phyloP scores from a whole-genome alignment of 129 eudicot species.

The Ambrosia trifida region DNA sequence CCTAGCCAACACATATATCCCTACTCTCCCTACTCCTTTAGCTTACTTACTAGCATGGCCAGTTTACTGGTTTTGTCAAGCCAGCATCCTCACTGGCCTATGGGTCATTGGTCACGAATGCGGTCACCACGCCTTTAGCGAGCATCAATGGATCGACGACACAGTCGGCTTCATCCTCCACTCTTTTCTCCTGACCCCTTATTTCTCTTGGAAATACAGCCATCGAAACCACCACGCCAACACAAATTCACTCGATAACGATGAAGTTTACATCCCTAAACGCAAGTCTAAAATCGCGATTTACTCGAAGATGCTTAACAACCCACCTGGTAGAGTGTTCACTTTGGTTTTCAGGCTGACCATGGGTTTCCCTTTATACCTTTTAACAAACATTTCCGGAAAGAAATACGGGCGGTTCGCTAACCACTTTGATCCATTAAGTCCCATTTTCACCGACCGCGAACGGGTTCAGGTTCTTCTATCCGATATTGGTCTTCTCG shows the following conservation, averaged over 20 bases:
- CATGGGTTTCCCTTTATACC: conserved; percentile 38
- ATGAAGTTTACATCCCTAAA: conserved; percentile 41
- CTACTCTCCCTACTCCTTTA: conserved; percentile 37
- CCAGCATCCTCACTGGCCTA: conserved; percentile 51
- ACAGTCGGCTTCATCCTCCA: conserved; percentile 32
- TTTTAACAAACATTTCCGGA: conserved; percentile 33
- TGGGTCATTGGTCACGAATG: conserved; percentile 57
- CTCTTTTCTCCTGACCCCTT: conserved; percentile 33
- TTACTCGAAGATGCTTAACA: conserved; percentile 31
- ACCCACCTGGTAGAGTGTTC: conserved; percentile 37
- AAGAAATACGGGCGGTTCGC: conserved; percentile 44
- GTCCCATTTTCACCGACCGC: conserved; percentile 43
- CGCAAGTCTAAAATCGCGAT: conserved; percentile 20
- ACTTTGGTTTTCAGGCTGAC: conserved; percentile 35
- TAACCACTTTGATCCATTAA: conserved; percentile 40
- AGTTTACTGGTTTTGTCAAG: conserved; percentile 48
- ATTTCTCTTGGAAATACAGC: conserved; percentile 41
- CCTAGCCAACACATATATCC: conserved; percentile 41
- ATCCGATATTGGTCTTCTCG: conserved; percentile 41
- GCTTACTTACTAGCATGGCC: conserved; percentile 58
- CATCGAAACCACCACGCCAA: conserved; percentile 43
- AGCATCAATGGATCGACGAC: conserved; percentile 27
- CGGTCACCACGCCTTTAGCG: conserved; percentile 41
- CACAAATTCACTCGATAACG: conserved; percentile 36
- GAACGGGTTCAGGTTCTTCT: conserved; percentile 39